Evolutionary conservation across 768 basidiomycete species (phyloP).

Genomic region (Austroboletus eburneus): DNA sequence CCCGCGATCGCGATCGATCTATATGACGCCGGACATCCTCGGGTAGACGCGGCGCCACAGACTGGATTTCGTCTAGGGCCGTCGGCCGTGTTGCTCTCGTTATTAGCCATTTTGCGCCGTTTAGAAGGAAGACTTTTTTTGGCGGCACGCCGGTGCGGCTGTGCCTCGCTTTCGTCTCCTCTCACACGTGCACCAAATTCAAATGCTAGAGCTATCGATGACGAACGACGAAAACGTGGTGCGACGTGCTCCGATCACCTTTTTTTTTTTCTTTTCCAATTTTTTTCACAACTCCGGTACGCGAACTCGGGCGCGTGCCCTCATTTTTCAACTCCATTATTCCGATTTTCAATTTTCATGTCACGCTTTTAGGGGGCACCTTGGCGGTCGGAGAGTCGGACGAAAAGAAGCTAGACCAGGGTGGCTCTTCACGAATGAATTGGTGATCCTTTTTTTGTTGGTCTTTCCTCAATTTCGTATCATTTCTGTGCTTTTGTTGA

Average conservation of each 20-base stretch:
- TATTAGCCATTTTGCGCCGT: neutral
- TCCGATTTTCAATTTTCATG: neutral
- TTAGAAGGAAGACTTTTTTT: neutral
- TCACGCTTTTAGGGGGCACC: neutral
- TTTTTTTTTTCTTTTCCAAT: neutral
- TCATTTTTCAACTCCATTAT: neutral
- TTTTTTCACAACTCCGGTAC: neutral
- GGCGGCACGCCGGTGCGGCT: neutral
- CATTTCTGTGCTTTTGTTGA: too few relatives aligned
- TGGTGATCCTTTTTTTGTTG: too few relatives aligned
- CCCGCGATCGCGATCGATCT: slow-evolving; percentile 6
- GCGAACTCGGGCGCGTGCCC: neutral
- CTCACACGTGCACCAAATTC: neutral
- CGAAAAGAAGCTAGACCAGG: too few relatives aligned
- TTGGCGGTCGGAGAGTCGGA: too few relatives aligned
- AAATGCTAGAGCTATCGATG: neutral
- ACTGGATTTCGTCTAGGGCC: neutral
- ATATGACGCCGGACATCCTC: slow-evolving; percentile 9
- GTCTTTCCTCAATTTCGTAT: too few relatives aligned
- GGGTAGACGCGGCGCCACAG: slow-evolving; percentile 3
- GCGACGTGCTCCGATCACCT: neutral
- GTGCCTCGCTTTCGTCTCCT: neutral
- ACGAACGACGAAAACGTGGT: neutral
- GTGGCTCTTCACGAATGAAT: too few relatives aligned
- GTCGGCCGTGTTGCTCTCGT: too few relatives aligned